Percentiles rank a stretch among this genome's conserved stretches.
Evolutionary conservation across 2,329 filamentous ascomycete genomes (phyloP).

Genomic region (Rasamsonia emersonii): DNA sequence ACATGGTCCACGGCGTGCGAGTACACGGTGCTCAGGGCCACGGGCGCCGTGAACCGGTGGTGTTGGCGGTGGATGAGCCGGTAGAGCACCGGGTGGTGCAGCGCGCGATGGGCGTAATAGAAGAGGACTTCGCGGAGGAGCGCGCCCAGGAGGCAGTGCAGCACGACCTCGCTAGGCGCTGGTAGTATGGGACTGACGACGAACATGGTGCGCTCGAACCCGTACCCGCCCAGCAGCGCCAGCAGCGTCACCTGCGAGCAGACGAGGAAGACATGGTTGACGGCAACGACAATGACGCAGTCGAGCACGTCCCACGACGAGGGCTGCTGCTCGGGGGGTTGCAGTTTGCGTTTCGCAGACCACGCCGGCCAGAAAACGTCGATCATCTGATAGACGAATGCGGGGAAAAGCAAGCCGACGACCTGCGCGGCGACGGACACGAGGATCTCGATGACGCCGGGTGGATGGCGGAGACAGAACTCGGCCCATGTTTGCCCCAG

Average conservation of each 20-base stretch:
- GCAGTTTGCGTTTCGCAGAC: constrained; percentile 13
- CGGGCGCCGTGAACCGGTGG: constrained; percentile 10
- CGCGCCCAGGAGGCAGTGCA: not conserved
- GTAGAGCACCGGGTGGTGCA: constrained; percentile 10
- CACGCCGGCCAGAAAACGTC: constrained; percentile 10
- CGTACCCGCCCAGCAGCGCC: not conserved
- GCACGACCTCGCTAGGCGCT: constrained; percentile 1
- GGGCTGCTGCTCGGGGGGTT: constrained; percentile 11
- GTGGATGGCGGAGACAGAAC: constrained; percentile 6
- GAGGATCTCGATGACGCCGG: constrained; percentile 16
- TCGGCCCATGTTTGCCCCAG: not conserved
- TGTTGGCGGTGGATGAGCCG: constrained; percentile 10
- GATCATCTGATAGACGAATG: constrained; percentile 9
- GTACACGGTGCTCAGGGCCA: constrained; percentile 9
- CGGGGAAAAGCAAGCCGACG: constrained; percentile 11
- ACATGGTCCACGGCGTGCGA: constrained; percentile 9
- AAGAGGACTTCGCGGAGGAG: constrained; percentile 8
- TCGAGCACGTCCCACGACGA: constrained; percentile 8
- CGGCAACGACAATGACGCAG: constrained; percentile 7
- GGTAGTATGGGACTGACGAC: constrained; percentile 1
- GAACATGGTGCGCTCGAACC: constrained; percentile 1
- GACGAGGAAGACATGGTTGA: constrained; percentile 9
- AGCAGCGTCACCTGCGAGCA: constrained; percentile 9
- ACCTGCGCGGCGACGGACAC: constrained; percentile 40
- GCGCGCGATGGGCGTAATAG: constrained; percentile 11